Evolutionary conservation across 148 eudicot genomes (phyloP).

Genomic region (Rhododendron griersonianum): DNA sequence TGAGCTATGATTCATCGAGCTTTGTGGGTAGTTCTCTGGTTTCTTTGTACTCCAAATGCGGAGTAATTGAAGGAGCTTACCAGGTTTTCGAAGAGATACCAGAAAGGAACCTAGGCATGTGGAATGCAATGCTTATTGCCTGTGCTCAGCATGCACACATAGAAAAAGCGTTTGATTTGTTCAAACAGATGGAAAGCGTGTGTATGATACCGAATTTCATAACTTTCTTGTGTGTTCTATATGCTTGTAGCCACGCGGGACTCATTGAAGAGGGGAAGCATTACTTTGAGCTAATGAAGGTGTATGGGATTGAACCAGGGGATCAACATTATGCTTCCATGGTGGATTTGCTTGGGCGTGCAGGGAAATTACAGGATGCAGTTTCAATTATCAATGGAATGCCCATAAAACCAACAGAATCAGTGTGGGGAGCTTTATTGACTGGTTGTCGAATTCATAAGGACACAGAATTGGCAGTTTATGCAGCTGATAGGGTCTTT

Average conservation of each 20-base stretch:
- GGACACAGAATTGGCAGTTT: slow-evolving; percentile 69
- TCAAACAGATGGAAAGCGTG: slow-evolving; percentile 36
- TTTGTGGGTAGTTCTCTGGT: slow-evolving; percentile 84
- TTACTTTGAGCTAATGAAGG: slow-evolving; percentile 65
- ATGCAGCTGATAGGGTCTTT: slow-evolving; percentile 75
- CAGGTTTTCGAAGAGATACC: slow-evolving; percentile 49
- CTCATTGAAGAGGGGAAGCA: slow-evolving; percentile 59
- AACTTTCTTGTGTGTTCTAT: slow-evolving; percentile 65
- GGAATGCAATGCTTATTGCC: slow-evolving; percentile 85
- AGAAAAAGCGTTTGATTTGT: slow-evolving; percentile 43
- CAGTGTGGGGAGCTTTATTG: slow-evolving; percentile 83
- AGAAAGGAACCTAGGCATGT: slow-evolving; percentile 63
- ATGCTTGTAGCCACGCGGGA: slow-evolving; percentile 90
- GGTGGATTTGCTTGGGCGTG: slow-evolving; percentile 80
- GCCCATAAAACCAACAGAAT: slow-evolving; percentile 81
- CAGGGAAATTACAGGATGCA: slow-evolving; percentile 76
- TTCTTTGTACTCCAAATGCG: slow-evolving; percentile 83
- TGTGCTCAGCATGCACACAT: slow-evolving; percentile 85
- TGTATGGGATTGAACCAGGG: slow-evolving; percentile 59
- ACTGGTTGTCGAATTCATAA: slow-evolving; percentile 67
- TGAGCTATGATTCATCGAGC: slow-evolving; percentile 51
- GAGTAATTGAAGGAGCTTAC: slow-evolving; percentile 60
- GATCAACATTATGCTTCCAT: slow-evolving; percentile 73
- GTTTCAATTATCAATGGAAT: slow-evolving; percentile 43
- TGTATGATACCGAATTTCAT: slow-evolving; percentile 73